A percentile compares a stretch with the other conserved stretches of the same genome.
Conservation (phyloP, 2,329 filamentous ascomycete genomes). For the Xylaria sp. region DNA sequence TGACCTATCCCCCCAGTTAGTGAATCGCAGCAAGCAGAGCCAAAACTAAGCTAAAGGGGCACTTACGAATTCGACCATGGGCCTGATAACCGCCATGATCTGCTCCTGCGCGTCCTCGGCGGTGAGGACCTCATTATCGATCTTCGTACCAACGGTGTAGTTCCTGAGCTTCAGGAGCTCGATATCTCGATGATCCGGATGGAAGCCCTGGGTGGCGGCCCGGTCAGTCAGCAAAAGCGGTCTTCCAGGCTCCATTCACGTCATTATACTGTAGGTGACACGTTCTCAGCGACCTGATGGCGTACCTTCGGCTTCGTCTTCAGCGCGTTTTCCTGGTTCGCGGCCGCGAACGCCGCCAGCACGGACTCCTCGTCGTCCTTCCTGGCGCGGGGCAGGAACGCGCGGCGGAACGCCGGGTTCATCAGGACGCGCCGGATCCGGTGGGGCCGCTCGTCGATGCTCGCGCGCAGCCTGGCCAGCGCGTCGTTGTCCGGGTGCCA, state of each 20-base stretch:
- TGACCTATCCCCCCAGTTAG: conserved; percentile 58
- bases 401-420: conserved; percentile 60
- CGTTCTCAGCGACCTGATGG: too few relatives aligned
- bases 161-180: conserved; percentile 78
- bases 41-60: conserved; percentile 20
- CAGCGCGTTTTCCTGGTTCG: conserved; percentile 74
- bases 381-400: conserved; percentile 63
- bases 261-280: conserved; percentile 4
- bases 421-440: conserved; percentile 70
- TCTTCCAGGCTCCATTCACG: background rate
- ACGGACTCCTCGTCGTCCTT: conserved; percentile 54
- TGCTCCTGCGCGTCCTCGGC: conserved; percentile 64
- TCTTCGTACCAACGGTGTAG: conserved; percentile 71
- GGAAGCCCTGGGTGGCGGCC: conserved; percentile 71
- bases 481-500: conserved; percentile 75
- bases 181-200: conserved; percentile 75
- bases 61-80: conserved; percentile 81
- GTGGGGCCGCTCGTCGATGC: conserved; percentile 73
- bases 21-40: background rate
- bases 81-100: conserved; percentile 65
- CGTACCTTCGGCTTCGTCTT: conserved; percentile 85
- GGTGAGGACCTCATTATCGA: conserved; percentile 68
- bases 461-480: conserved; percentile 69
- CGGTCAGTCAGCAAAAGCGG: conserved; percentile 1
- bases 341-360: conserved; percentile 68